phyloP scores from a whole-genome alignment of 805 yeast species.

The Starmerella riodocensis region DNA sequence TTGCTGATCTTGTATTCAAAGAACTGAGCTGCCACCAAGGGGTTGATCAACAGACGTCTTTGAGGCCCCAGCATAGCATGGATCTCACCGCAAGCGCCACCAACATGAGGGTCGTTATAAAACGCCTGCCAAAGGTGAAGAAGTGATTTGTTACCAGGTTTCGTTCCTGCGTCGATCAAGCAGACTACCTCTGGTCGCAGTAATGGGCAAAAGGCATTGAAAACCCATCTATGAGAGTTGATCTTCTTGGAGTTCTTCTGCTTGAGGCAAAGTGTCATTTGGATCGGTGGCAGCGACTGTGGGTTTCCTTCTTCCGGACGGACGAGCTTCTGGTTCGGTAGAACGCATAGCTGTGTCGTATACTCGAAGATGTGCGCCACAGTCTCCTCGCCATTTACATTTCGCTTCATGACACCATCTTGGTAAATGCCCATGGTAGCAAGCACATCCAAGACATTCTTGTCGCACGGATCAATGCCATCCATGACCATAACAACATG shows the following conservation, averaged over 20 bases:
- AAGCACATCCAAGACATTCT: slow-evolving; percentile 46
- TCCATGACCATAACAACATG: slow-evolving; percentile 53
- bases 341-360: slow-evolving; percentile 39
- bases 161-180: slow-evolving; percentile 52
- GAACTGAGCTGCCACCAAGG: slow-evolving; percentile 52
- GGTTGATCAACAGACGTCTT: slow-evolving; percentile 34
- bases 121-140: slow-evolving; percentile 52
- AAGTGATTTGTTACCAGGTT: slow-evolving; percentile 44
- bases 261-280: slow-evolving; percentile 46
- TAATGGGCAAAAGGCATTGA: slow-evolving; percentile 48
- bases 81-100: slow-evolving; percentile 64
- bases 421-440: slow-evolving; percentile 56
- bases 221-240: slow-evolving; percentile 58
- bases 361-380: slow-evolving; percentile 56
- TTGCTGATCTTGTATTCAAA: slow-evolving; percentile 57
- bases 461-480: slow-evolving; percentile 53
- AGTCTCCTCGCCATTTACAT: slow-evolving; percentile 46
- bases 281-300: slow-evolving; percentile 43
- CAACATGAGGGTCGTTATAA: slow-evolving; percentile 43
- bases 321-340: slow-evolving; percentile 35
- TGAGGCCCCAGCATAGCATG: slow-evolving; percentile 44
- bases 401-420: slow-evolving; percentile 50
- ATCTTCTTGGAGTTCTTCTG: slow-evolving; percentile 52
- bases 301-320: slow-evolving; percentile 42
- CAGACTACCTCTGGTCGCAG: slow-evolving; percentile 46